Base-by-base conservation (phyloP, 2,329 filamentous ascomycete species). In the Monilinia vaccinii-corymbosi region DNA sequence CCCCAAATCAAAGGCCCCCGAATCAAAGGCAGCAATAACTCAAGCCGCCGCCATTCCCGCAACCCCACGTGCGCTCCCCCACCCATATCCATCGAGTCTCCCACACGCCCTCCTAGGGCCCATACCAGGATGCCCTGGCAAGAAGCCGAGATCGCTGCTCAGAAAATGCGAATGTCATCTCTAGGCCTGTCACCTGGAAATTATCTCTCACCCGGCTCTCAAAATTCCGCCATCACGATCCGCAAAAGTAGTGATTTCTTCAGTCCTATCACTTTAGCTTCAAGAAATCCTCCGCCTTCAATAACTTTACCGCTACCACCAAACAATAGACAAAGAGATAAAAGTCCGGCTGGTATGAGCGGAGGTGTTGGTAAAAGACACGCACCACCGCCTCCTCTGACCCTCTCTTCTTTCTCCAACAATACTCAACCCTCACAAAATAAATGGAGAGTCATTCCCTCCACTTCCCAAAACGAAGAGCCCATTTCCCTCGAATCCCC, bases 231-330 rank as follows among this genome's bases (percentile, higher is more conserved):
- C 28, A 34, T 60, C 46, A 36, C 49, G 16, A 58, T 44, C 48
- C 56, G 56, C 25, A 58, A 58, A 52, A 51, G 56, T 28, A 40
- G 31, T 32, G 56, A 40, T 40, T 58, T 56, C 42, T 51, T 50
- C 59, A 50, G 46, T 25, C 66, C 66, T n/a, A 63, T 55, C 21
- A 14, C 45, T 21, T 61, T 62, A 14, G 11, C 48, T 14, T 47
- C 40, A 36, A 52, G 51, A 52, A 34, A 53, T 72, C 74, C 21
- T 66, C 66, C 18, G 67, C 74, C 42, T 75, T 75, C 53, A 75
- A 78, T 4, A 75, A 83, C 34, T 75, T 82, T 10, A 76, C 79
- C 56, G 23, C 21, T 59, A 23, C 56, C 56, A 25, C 56, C 56
- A 40, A 82, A 25, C 16, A 16, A 13, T 21, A 32, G 42, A 42